These are phyloP conservation scores for Tephrocybe sp. DNA, from an alignment of 768 basidiomycete genomes.

Conservation along the genomic window DNA sequence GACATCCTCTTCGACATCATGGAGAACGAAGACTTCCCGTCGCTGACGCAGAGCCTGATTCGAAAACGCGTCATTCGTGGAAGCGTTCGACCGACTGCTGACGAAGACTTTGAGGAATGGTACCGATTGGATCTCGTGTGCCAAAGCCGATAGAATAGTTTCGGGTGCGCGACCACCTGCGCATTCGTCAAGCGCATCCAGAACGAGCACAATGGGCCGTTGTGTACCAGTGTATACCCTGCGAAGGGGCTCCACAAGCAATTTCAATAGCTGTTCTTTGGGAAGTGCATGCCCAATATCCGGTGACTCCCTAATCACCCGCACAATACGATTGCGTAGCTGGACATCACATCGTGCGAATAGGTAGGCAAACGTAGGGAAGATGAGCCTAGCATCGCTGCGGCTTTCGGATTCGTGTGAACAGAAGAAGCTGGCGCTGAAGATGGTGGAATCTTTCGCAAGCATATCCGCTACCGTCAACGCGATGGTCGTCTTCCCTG, in stretches of 20 bases:
- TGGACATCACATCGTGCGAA: slow-evolving; percentile 18
- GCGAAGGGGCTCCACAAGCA: slow-evolving; percentile 21
- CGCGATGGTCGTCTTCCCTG: slow-evolving; percentile 25
- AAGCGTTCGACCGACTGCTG: slow-evolving; percentile 18
- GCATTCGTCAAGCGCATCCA: slow-evolving; percentile 27
- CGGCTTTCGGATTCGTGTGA: slow-evolving; percentile 22
- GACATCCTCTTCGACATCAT: slow-evolving; percentile 20
- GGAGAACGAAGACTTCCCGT: slow-evolving; percentile 20
- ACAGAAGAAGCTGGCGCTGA: slow-evolving; percentile 30
- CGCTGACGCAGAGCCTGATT: slow-evolving; percentile 2
- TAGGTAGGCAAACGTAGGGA: slow-evolving; percentile 23
- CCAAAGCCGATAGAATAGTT: slow-evolving; percentile 14
- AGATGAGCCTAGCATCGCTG: slow-evolving; percentile 22
- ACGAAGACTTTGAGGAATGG: slow-evolving; percentile 22
- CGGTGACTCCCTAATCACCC: slow-evolving; percentile 16
- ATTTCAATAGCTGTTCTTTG: slow-evolving; percentile 18
- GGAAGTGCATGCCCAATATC: slow-evolving; percentile 17
- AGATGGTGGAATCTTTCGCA: slow-evolving; percentile 8
- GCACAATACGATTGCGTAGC: slow-evolving; percentile 16
- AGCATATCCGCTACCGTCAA: slow-evolving; percentile 17
- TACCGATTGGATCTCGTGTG: slow-evolving; percentile 8
- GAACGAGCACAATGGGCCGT: slow-evolving; percentile 20
- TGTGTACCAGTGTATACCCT: slow-evolving; percentile 9
- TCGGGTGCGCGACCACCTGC: slow-evolving; percentile 13
- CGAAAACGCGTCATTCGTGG: slow-evolving; percentile 14